Conservation (phyloP, 1,284 basidiomycete species). For the Uromyces viciae-fabae region DNA sequence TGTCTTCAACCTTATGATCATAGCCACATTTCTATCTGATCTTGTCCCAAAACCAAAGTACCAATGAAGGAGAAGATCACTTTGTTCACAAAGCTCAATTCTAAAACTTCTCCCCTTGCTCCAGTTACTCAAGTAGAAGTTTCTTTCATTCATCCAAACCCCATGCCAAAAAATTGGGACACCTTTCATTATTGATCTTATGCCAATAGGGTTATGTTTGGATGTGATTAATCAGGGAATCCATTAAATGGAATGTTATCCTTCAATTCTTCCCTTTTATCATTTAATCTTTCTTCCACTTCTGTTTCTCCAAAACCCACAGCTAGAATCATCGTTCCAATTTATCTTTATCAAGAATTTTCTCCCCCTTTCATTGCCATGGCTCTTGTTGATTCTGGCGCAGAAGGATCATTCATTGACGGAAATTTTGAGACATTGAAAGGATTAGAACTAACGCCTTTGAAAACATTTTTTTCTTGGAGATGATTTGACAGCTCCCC, state of each 20-base stretch:
- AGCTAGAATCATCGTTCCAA: not conserved
- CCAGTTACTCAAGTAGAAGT: not conserved
- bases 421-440: not conserved
- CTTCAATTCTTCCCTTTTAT: not conserved
- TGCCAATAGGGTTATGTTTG: not conserved
- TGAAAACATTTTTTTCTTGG: not conserved
- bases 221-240: not conserved
- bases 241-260: not conserved
- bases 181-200: not conserved
- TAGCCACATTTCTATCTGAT: not conserved
- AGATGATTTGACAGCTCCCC: constrained; percentile 5
- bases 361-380: not conserved
- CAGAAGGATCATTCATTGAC: constrained; percentile 17
- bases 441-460: not conserved
- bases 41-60: not conserved
- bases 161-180: too few species aligned
- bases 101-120: too few species aligned
- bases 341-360: not conserved
- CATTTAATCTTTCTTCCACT: not conserved
- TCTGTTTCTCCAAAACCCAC: not conserved
- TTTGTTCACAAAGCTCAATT: not conserved
- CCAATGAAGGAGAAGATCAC: not conserved
- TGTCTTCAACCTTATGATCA: not conserved
- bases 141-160: too few species aligned
- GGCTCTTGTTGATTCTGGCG: constrained; percentile 15